These are phyloP conservation scores for Vigna unguiculata DNA, from an alignment of 306 rosid species.

Conservation along the genomic window DNA sequence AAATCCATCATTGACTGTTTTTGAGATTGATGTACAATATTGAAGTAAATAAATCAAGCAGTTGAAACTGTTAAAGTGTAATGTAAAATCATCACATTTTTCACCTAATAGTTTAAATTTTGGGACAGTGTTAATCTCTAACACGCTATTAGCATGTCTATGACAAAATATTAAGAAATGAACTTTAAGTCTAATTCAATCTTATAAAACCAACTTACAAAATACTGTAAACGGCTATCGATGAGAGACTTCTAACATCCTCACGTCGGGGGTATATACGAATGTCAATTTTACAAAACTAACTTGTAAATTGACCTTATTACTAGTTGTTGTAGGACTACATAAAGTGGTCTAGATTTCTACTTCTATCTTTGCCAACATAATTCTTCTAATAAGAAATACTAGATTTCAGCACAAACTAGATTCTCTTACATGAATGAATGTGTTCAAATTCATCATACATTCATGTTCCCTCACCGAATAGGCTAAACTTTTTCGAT, in stretches of 20 bases:
- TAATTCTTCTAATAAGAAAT: neutral
- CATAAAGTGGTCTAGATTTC: neutral
- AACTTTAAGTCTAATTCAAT: too few relatives aligned
- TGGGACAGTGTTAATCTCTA: neutral
- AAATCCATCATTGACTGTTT: slow-evolving; percentile 6
- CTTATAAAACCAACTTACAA: too few relatives aligned
- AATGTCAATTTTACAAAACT: too few relatives aligned
- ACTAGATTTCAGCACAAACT: neutral
- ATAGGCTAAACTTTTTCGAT: neutral
- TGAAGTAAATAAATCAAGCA: neutral
- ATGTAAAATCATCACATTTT: neutral
- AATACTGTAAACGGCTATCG: too few relatives aligned
- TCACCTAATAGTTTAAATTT: neutral
- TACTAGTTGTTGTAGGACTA: too few relatives aligned
- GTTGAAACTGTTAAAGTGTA: slow-evolving; percentile 1
- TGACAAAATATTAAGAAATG: too few relatives aligned
- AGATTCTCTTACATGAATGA: neutral
- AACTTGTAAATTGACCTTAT: too few relatives aligned
- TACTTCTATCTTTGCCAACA: neutral
- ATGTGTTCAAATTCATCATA: neutral
- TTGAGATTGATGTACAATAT: slow-evolving; percentile 29
- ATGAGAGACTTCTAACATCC: too few relatives aligned
- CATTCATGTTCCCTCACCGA: neutral
- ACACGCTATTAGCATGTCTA: neutral
- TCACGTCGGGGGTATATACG: too few relatives aligned